Evolutionary conservation across 139 green algal species (phyloP), one percentile per base, ranked within the genome.

Genomic region (Coelastrella sp.): DNA sequence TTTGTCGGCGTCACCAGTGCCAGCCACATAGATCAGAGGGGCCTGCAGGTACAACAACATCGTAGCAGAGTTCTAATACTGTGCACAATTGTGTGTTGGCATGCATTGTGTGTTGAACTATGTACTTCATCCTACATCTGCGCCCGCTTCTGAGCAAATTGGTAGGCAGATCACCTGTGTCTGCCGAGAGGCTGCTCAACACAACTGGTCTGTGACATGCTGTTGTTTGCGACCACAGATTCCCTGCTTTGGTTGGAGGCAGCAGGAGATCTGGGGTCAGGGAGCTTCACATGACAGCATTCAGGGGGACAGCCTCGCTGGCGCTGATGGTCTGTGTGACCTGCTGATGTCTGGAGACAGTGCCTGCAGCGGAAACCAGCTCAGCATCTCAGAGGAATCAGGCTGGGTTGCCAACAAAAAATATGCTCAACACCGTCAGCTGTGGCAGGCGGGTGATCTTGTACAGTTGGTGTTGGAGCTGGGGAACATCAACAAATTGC

Each of bases 191-290:
- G 61, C 78, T 66, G 58, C 57, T 87, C 35, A 49, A 49, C 35
- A 49, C 35, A 49, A 5, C 35, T 49, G 35, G 35, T 49, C 35
- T 49, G 35, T 49, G 35, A 49, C 35, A 49, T 49, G 35, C 35
- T 49, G 35, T 49, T 49, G 35, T 49, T 49, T 49, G 35, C 35
- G 3, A 49, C 35, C 35, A 61, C 82, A 87, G 84, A 89, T 89
- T 59, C 84, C 84, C 22, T 70, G 17, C 12, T 89, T 81, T 80
- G 84, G 84, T 19, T 89, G 84, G 84, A 57, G 56, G 35, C 84
- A 89, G 84, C 17, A 72, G 7, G 58, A 87, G 4, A 25, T 75
- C 15, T n/a, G 7, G 49, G 60, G 12, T 20, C 56, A 35, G 6
- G 59, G 20, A 85, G 35, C 80, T 68, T 6, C 80, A 9, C 80